These are phyloP conservation scores for Suillus ampliporus DNA, from an alignment of 768 basidiomycete genomes.

Conservation along the genomic window DNA sequence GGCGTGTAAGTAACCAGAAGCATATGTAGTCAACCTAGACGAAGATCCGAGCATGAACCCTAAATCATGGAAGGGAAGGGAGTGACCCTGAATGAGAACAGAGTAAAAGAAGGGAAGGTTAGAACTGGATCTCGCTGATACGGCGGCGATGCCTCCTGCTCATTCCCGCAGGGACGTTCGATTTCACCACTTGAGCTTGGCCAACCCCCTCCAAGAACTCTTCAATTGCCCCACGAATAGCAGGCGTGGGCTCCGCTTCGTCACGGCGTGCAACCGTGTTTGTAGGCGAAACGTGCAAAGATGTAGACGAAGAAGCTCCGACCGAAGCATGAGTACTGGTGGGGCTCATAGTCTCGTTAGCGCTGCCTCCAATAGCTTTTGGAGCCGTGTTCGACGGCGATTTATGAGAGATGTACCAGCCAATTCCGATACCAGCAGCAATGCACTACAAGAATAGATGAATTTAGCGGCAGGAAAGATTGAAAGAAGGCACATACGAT, in stretches of 20 bases:
- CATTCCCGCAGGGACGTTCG: neutral
- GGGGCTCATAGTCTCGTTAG: slow-evolving; percentile 43
- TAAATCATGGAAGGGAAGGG: slow-evolving; percentile 12
- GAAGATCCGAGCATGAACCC: slow-evolving; percentile 2
- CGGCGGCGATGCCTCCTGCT: slow-evolving; percentile 22
- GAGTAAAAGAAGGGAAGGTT: neutral
- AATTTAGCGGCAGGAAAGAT: neutral
- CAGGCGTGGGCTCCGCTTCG: slow-evolving; percentile 22
- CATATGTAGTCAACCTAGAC: neutral
- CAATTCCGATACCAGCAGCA: slow-evolving; percentile 62
- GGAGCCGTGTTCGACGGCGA: slow-evolving; percentile 56
- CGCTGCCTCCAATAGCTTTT: slow-evolving; percentile 68
- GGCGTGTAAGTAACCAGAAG: neutral
- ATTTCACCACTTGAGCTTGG: neutral
- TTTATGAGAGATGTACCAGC: slow-evolving; percentile 62
- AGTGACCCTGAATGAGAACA: neutral
- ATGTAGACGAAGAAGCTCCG: slow-evolving; percentile 17
- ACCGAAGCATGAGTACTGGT: slow-evolving; percentile 25
- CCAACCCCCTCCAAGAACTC: slow-evolving; percentile 15
- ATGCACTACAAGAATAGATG: slow-evolving; percentile 42
- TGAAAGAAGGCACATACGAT: slow-evolving; percentile 44
- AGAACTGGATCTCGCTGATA: slow-evolving; percentile 19
- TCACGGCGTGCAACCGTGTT: slow-evolving; percentile 56
- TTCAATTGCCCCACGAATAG: neutral
- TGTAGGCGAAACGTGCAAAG: slow-evolving; percentile 62